phyloP scores from a whole-genome alignment of 805 yeast species.

The Yamadazyma takamatsuzukensis region DNA sequence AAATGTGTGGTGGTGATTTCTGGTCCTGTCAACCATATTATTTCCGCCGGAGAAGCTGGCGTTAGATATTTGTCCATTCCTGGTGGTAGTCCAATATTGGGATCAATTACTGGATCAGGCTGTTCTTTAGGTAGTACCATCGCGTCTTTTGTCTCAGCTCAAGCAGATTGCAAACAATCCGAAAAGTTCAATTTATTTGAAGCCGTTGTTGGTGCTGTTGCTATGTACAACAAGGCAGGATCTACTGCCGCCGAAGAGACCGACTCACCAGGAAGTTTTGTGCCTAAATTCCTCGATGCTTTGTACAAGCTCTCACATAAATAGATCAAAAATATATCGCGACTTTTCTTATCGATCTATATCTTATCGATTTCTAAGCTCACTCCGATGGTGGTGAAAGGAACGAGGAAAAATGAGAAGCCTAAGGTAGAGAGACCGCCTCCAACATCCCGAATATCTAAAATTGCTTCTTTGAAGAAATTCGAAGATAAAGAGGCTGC shows the following conservation, averaged over 20 bases:
- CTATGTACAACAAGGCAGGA: conserved; percentile 61
- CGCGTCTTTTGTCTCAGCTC: conserved; percentile 53
- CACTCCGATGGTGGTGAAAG: conserved; percentile 9
- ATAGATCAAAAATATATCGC: neutral
- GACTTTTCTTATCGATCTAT: conserved; percentile 1
- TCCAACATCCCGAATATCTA: conserved; percentile 32
- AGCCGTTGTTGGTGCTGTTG: conserved; percentile 54
- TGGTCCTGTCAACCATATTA: conserved; percentile 42
- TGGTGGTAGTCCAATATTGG: conserved; percentile 66
- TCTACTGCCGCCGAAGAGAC: conserved; percentile 40
- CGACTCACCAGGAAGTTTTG: conserved; percentile 56
- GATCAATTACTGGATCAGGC: conserved; percentile 75
- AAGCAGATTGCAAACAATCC: conserved; percentile 19
- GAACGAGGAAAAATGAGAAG: conserved; percentile 2
- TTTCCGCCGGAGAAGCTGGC: conserved; percentile 13
- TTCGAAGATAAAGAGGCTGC: conserved; percentile 38
- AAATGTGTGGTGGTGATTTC: conserved; percentile 67
- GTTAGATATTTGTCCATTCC: conserved; percentile 25
- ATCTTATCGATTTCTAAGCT: neutral
- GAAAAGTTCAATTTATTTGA: conserved; percentile 25
- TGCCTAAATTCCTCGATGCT: conserved; percentile 43
- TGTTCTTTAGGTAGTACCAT: conserved; percentile 77
- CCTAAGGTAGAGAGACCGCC: conserved; percentile 21
- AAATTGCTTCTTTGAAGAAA: conserved; percentile 35
- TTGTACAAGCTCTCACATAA: conserved; percentile 13